Evolutionary conservation across 805 yeast species (phyloP).

Genomic region (Saccharomyces eubayanus): DNA sequence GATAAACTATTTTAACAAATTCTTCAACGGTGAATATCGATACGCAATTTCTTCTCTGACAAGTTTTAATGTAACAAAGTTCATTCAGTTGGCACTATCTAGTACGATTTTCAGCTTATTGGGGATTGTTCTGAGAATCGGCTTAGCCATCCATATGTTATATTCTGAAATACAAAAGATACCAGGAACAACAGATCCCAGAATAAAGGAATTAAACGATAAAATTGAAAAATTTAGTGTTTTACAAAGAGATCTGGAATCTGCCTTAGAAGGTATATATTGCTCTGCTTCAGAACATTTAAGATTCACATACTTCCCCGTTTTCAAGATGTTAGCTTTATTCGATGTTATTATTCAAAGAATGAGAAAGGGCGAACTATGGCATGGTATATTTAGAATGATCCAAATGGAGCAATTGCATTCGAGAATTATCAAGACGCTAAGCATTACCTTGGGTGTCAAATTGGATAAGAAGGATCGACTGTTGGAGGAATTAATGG

Average conservation of each 20-base stretch:
- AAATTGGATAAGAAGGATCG: conserved; percentile 16
- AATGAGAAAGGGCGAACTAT: conserved; percentile 24
- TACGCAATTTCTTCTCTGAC: conserved; percentile 14
- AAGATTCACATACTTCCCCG: conserved; percentile 27
- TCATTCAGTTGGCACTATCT: conserved; percentile 23
- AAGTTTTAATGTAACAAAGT: conserved; percentile 20
- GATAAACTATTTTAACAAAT: conserved; percentile 17
- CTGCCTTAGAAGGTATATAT: conserved; percentile 18
- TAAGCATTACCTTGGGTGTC: conserved; percentile 22
- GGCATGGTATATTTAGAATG: conserved; percentile 16
- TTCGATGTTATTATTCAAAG: conserved; percentile 26
- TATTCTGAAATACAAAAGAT: conserved; percentile 11
- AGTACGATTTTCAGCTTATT: conserved; percentile 20
- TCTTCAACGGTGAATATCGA: conserved; percentile 17
- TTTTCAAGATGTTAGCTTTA: conserved; percentile 25
- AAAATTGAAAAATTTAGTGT: conserved; percentile 18
- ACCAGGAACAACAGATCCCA: conserved; percentile 1
- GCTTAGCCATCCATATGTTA: conserved; percentile 17
- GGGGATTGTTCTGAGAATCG: conserved; percentile 22
- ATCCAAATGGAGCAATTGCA: conserved; percentile 15
- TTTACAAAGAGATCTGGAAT: conserved; percentile 21
- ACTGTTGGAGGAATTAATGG: conserved; percentile 14
- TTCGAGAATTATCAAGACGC: conserved; percentile 16
- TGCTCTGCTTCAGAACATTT: conserved; percentile 20
- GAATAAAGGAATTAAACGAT: conserved; percentile 3